These are phyloP conservation scores for Lipomyces yarrowii DNA, from an alignment of 1,139 yeast species.

Conservation along the genomic window DNA sequence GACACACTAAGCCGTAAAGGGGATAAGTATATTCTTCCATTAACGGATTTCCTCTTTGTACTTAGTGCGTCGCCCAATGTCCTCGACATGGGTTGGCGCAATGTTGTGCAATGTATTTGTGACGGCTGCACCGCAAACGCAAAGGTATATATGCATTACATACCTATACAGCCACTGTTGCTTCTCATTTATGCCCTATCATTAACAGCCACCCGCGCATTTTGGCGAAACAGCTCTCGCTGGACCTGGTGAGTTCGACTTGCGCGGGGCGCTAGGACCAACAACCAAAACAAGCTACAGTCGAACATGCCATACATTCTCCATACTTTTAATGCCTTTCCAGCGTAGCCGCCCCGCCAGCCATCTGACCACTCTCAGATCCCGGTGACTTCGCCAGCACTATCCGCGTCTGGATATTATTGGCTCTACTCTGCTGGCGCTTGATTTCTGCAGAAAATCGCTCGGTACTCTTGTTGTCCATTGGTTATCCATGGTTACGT, in stretches of 20 bases:
- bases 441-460: not conserved
- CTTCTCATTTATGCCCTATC: not conserved
- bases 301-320: not conserved
- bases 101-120: not conserved
- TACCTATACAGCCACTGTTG: not conserved
- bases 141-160: not conserved
- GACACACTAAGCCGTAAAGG: not conserved
- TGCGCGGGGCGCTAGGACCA: slow-evolving; percentile 1
- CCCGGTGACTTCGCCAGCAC: not conserved
- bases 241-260: not conserved
- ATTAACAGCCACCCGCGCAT: not conserved
- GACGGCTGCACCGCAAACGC: not conserved
- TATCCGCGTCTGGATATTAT: not conserved
- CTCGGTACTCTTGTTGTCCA: not conserved
- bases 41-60: not conserved
- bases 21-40: not conserved
- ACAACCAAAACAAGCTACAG: slow-evolving; percentile 1
- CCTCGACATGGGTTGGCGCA: not conserved
- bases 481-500: not conserved
- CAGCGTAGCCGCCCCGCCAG: not conserved
- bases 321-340: not conserved
- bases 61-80: not conserved
- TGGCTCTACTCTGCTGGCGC: not conserved
- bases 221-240: slow-evolving; percentile 5
- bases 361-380: not conserved